Evolutionary conservation across 2,329 filamentous ascomycete genomes (phyloP), one percentile per base, ranked within the genome.

Genomic region (Fusarium bactridioides): DNA sequence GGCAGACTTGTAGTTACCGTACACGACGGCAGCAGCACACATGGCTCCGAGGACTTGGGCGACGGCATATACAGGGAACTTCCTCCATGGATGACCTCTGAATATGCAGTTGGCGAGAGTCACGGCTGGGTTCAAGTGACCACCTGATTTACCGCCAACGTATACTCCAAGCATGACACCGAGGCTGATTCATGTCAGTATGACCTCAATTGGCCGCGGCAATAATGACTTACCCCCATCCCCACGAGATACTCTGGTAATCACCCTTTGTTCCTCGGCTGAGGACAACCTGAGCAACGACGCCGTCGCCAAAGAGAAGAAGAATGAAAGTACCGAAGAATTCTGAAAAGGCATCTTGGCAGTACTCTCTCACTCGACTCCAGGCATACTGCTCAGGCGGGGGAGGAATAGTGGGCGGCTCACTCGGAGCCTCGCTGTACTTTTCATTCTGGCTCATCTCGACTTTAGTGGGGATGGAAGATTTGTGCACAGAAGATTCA

Each of bases 81-180:
- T 89, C 48, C 88, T 86, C 89, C 91, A 93, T 10, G 92, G 90
- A 33, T 92, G 86, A 60, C 88, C 87, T 60, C 92, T 89, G 79
- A 88, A 92, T 53, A 94, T 80, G 77, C 91, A 93, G 80, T 90
- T 92, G 67, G 88, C 86, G 33, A 94, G 85, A 4, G 91, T 93
- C 21, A 94, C 87, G n/a, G 90, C 92, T 1, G 92, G 90, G 76
- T 91, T 92, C 73, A 94, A 84, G 76, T 93, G 91, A 3, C 88
- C 90, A 12, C 91, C 91, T 7, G 88, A 90, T 74, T 92, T 90
- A 57, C 87, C 87, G 10, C 84, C 84, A n/a, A 88, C 86, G 74
- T 93, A 93, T 44, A 93, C 87, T 9, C 91, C 90, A 7, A 93
- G 84, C 89, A 92, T 92, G 69, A 92, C 89, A 16, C 88, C 91